Conservation (phyloP, 2,329 filamentous ascomycete genomes). For the Metarhizium guizhouense region DNA sequence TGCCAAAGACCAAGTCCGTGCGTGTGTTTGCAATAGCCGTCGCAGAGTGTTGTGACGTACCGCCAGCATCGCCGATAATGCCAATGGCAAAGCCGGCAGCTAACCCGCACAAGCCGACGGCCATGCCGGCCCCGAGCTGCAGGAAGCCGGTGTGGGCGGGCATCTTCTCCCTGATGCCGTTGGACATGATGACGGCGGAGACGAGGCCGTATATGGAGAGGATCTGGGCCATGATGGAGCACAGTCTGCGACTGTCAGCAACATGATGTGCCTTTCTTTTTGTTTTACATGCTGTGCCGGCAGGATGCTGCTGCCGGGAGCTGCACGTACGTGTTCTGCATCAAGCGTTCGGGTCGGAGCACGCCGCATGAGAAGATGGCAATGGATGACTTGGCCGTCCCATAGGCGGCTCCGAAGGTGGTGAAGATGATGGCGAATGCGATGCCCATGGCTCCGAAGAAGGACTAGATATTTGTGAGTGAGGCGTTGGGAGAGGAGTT, state of each 20-base stretch:
- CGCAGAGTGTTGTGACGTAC: slow-evolving; percentile 15
- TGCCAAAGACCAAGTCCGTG: no score
- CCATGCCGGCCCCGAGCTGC: slow-evolving; percentile 33
- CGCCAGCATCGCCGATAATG: slow-evolving; percentile 37
- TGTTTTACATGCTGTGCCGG: no score
- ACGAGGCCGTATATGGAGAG: slow-evolving; percentile 39
- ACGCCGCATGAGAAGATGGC: slow-evolving; percentile 36
- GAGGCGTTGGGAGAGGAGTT: background rate
- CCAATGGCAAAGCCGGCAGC: slow-evolving; percentile 38
- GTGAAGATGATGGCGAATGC: slow-evolving; percentile 40
- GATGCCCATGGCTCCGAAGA: slow-evolving; percentile 34
- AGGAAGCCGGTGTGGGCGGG: slow-evolving; percentile 33
- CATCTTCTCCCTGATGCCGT: slow-evolving; percentile 30
- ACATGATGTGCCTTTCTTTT: no score
- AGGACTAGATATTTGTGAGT: slow-evolving; percentile 20
- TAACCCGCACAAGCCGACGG: slow-evolving; percentile 34
- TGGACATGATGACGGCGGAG: slow-evolving; percentile 34
- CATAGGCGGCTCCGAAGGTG: slow-evolving; percentile 38
- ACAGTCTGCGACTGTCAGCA: slow-evolving; percentile 18
- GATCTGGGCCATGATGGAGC: slow-evolving; percentile 38
- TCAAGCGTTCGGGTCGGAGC: slow-evolving; percentile 33
- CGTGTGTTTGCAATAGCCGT: background rate
- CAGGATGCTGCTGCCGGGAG: no score
- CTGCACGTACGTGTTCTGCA: slow-evolving; percentile 22
- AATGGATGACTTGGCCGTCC: slow-evolving; percentile 32